Evolutionary conservation across 108 stramenopile genomes (phyloP).

Genomic region (Fragilariopsis cylindrus): DNA sequence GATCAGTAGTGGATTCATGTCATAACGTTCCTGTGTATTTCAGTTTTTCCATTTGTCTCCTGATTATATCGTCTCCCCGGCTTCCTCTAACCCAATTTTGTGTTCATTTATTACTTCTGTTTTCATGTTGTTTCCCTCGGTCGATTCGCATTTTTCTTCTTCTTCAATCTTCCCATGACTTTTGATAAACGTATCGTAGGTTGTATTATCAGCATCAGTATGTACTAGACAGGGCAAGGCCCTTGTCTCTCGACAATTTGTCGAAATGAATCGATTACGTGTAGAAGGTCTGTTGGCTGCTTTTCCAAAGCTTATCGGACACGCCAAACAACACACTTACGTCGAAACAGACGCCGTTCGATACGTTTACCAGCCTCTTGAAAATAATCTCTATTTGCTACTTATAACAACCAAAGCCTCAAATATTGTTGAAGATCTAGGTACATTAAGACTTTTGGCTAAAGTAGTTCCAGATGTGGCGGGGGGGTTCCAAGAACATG

Average conservation of each 20-base stretch:
- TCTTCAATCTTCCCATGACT: not conserved
- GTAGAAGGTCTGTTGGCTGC: slow-evolving; percentile 99
- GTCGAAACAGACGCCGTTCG: slow-evolving; percentile 98
- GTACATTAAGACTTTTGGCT: slow-evolving; percentile 94
- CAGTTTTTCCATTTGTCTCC: too few relatives aligned
- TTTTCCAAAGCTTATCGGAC: slow-evolving; percentile 96
- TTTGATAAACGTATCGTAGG: slow-evolving; percentile 38
- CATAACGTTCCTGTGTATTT: too few relatives aligned
- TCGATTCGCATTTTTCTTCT: not conserved
- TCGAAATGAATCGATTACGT: slow-evolving; percentile 98
- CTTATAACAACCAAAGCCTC: slow-evolving; percentile 96
- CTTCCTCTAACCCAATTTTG: too few relatives aligned
- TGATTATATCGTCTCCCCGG: too few relatives aligned
- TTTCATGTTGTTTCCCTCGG: too few relatives aligned
- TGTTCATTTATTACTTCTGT: too few relatives aligned
- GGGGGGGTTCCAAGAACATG: slow-evolving; percentile 90
- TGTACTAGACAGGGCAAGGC: slow-evolving; percentile 83
- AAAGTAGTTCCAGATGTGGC: slow-evolving; percentile 98
- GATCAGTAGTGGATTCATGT: too few relatives aligned
- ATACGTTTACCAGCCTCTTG: slow-evolving; percentile 98
- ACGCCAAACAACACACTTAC: slow-evolving; percentile 94
- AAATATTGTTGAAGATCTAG: slow-evolving; percentile 97
- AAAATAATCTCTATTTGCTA: slow-evolving; percentile 91
- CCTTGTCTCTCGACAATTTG: slow-evolving; percentile 98
- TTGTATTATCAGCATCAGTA: slow-evolving; percentile 85